phyloP scores from a whole-genome alignment of 495 filamentous ascomycete genomes.

The Aspergillus cavernicola region DNA sequence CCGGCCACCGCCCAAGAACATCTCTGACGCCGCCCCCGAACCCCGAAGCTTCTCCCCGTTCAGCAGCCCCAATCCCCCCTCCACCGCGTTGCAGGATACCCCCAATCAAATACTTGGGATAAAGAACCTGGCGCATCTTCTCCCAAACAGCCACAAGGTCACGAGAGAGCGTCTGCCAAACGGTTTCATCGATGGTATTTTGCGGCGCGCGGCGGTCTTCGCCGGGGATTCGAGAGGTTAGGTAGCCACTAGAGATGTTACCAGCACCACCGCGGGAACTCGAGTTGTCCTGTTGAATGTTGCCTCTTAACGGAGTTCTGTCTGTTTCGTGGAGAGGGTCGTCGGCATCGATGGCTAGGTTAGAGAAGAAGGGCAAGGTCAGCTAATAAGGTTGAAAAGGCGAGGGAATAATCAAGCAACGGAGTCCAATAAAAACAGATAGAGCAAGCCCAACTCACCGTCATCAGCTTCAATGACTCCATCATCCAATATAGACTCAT shows the following conservation, averaged over 20 bases:
- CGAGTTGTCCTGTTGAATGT: constrained; percentile 57
- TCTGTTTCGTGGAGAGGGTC: constrained; percentile 75
- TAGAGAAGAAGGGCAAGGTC: constrained; percentile 1
- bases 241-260: constrained; percentile 51
- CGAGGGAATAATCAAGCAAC: background rate
- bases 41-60: constrained; percentile 63
- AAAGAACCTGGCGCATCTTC: constrained; percentile 98
- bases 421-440: too few species aligned
- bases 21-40: constrained; percentile 60
- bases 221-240: constrained; percentile 84
- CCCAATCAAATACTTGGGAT: constrained; percentile 88
- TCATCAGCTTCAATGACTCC: constrained; percentile 96
- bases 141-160: constrained; percentile 92
- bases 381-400: background rate
- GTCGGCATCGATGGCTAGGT: constrained; percentile 83
- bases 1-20: constrained; percentile 64
- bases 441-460: constrained; percentile 55
- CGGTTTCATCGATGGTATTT: constrained; percentile 95
- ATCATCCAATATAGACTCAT: constrained; percentile 72
- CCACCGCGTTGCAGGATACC: constrained; percentile 61
- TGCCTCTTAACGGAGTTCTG: constrained; percentile 74
- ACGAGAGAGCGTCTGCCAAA: constrained; percentile 90
- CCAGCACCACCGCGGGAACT: constrained; percentile 40
- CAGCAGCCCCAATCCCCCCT: constrained; percentile 63
- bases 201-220: constrained; percentile 90